Evolutionary conservation across 257 asterid genomes (phyloP).

Genomic region (Petunia axillaris): DNA sequence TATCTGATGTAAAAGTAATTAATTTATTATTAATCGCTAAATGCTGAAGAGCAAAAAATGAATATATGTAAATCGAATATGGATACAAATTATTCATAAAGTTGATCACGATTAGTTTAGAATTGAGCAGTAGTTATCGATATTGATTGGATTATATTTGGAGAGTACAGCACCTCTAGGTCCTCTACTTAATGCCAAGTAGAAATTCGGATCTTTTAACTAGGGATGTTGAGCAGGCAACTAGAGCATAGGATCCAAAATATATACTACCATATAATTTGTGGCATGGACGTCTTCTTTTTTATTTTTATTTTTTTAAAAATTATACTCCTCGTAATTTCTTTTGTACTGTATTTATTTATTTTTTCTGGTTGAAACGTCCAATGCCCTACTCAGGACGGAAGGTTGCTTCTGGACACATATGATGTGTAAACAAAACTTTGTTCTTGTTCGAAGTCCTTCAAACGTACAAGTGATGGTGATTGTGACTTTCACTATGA

Average conservation of each 20-base stretch:
- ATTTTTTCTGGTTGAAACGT: background rate
- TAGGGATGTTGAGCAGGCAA: background rate
- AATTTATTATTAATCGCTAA: too few species aligned
- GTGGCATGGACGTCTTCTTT: background rate
- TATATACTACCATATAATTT: background rate
- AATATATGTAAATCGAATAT: too few species aligned
- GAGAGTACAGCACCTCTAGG: too few species aligned
- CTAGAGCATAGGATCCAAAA: background rate
- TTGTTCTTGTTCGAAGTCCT: background rate
- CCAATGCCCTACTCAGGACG: background rate
- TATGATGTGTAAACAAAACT: background rate
- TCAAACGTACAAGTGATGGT: background rate
- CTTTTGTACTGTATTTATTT: background rate
- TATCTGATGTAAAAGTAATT: too few species aligned
- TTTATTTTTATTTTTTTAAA: background rate
- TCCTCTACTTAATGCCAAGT: too few species aligned
- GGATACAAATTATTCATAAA: too few species aligned
- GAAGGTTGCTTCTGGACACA: background rate
- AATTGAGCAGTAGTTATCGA: too few species aligned
- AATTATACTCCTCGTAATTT: too few species aligned
- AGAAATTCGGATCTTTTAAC: background rate
- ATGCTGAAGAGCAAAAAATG: too few species aligned
- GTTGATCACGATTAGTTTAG: too few species aligned
- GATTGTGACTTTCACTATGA: background rate
- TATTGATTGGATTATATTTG: too few species aligned